Base-by-base conservation (phyloP, 192 early-diverging fungal genomes). In the Obelidium mucronatum region DNA sequence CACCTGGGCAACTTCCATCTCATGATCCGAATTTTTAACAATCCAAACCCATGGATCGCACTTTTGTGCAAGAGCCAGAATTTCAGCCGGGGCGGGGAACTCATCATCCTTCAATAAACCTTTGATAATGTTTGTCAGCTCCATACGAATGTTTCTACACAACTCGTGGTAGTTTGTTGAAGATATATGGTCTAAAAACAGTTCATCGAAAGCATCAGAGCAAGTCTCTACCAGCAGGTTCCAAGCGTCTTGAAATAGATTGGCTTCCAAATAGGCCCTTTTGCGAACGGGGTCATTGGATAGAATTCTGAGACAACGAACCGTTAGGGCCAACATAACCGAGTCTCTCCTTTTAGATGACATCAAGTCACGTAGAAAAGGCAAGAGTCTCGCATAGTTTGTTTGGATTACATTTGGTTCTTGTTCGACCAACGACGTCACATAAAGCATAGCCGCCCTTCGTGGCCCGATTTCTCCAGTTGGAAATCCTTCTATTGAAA, bases 391-490 rank as follows among this genome's bases (percentile, higher is more conserved):
- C 52, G 42, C 24, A 54, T 52, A 69, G 40, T 5, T 15, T 24
- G 42, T 5, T 19, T 52, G 15, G 1, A 69, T 2, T 33, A 33
- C 28, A 11, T 26, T 17, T 31, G 52, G 30, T 4, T 15, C 22
- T 26, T 69, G 48, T 13, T 69, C 67, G 52, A 36, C 44, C 67
- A 69, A 52, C 19, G 42, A 59, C 1, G 40, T 22, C 2, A 66
- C 37, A 48, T 44, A 75, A 64, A 64, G 40, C 73, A 75, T 64
- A 13, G 73, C 73, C 33, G 61, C 73, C 34, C 73, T 64, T 13
- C 73, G 34, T 51, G 73, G 73, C 13, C 40, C 73, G 13, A 64
- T 6, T 59, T 75, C 44, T 22, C 39, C 60, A 17, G 73, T 40
- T 2, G 44, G 61, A 44, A 75, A 75, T 13, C 73, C 73, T 28